phyloP scores from a whole-genome alignment of 208 protist genomes.

The Angomonas ambiguus region DNA sequence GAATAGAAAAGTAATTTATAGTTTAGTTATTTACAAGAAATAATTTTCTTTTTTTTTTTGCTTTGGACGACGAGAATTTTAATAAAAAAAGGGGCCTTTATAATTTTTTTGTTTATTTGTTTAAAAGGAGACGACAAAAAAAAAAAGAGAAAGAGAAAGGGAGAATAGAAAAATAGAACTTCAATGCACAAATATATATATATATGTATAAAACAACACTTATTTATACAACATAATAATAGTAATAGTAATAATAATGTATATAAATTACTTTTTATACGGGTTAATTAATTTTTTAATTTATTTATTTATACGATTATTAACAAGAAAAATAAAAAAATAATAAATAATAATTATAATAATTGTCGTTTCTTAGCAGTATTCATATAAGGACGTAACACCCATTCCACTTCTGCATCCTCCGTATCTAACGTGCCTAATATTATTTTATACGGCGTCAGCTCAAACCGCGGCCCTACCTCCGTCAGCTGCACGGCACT shows the following conservation, averaged over 20 bases:
- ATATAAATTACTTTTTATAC: neutral
- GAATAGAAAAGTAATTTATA: too few species aligned
- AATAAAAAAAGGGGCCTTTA: too few species aligned
- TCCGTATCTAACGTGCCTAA: constrained; percentile 94
- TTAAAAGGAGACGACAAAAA: neutral
- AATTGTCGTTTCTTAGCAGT: constrained; percentile 94
- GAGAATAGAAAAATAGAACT: too few species aligned
- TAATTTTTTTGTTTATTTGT: constrained; percentile 13
- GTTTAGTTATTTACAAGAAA: too few species aligned
- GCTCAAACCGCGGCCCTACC: constrained; percentile 98
- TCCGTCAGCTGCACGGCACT: constrained; percentile 92
- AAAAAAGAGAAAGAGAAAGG: too few species aligned
- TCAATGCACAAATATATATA: too few species aligned
- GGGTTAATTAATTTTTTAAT: neutral
- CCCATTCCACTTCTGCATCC: constrained; percentile 98
- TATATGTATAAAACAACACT: too few species aligned
- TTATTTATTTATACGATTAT: neutral
- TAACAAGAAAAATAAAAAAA: constrained; percentile 11
- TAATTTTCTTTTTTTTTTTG: too few species aligned
- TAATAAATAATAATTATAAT: constrained; percentile 19
- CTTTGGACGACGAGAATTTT: too few species aligned
- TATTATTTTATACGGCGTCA: constrained; percentile 96
- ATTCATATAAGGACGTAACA: constrained; percentile 98
- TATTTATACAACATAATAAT: neutral
- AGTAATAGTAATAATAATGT: neutral